phyloP scores from a whole-genome alignment of 192 early-diverging fungal species.

The Coemansia aciculifera region DNA sequence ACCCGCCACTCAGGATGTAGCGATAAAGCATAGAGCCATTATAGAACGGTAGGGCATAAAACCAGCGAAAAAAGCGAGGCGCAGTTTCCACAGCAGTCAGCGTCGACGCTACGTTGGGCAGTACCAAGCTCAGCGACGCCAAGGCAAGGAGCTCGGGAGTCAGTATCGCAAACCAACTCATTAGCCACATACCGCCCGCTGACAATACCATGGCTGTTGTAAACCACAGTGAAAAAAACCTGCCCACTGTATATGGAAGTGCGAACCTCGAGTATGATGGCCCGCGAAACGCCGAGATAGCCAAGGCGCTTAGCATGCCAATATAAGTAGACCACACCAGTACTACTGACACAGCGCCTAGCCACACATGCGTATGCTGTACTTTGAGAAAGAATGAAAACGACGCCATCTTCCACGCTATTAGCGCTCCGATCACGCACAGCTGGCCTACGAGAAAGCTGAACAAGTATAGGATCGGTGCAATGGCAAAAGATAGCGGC shows the following conservation, averaged over 20 bases:
- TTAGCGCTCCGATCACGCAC: constrained; percentile 16
- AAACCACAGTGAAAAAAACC: constrained; percentile 39
- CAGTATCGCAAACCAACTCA: constrained; percentile 24
- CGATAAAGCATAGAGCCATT: constrained; percentile 52
- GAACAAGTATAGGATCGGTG: constrained; percentile 22
- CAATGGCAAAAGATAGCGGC: constrained; percentile 15
- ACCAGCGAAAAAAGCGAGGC: constrained; percentile 42
- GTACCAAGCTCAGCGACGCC: constrained; percentile 13
- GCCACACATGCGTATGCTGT: constrained; percentile 20
- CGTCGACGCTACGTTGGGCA: constrained; percentile 44
- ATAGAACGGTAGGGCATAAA: constrained; percentile 54
- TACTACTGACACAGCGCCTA: neutral
- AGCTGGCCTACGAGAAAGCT: constrained; percentile 23
- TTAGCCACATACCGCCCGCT: constrained; percentile 26
- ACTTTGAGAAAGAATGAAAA: constrained; percentile 26
- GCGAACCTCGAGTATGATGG: constrained; percentile 8
- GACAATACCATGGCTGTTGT: neutral
- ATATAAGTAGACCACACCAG: constrained; percentile 4
- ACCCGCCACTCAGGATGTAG: constrained; percentile 46
- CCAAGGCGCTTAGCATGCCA: constrained; percentile 23
- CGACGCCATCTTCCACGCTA: constrained; percentile 28
- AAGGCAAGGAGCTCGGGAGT: constrained; percentile 29
- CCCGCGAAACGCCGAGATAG: constrained; percentile 25
- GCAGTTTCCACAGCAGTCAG: constrained; percentile 45
- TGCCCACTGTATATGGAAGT: constrained; percentile 20